Conservation (phyloP, 2,329 filamentous ascomycete genomes). For the Colletotrichum lentis region DNA sequence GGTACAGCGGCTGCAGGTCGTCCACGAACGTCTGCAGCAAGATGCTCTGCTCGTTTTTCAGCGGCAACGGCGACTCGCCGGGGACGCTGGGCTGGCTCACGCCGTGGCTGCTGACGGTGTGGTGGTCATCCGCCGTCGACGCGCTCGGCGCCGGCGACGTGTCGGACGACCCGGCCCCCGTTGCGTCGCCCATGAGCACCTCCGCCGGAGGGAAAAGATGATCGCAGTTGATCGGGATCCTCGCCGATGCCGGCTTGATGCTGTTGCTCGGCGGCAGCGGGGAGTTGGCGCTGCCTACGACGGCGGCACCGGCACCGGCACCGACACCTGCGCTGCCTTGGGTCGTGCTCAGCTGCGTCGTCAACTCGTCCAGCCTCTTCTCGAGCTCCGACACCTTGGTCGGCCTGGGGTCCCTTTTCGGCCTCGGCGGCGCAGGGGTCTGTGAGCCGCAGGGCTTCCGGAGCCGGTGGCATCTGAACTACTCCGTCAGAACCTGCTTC, state of each 20-base stretch:
- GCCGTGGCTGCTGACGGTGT: slow-evolving; percentile 28
- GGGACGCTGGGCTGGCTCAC: slow-evolving; percentile 25
- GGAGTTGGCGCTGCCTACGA: slow-evolving; percentile 15
- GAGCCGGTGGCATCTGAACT: slow-evolving; percentile 56
- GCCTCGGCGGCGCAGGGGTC: slow-evolving; percentile 57
- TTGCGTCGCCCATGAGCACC: neutral
- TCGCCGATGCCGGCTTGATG: slow-evolving; percentile 22
- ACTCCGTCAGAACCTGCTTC: neutral
- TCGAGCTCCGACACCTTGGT: slow-evolving; percentile 61
- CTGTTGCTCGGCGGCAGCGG: slow-evolving; percentile 25
- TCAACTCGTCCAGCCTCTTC: slow-evolving; percentile 59
- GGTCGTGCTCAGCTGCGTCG: slow-evolving; percentile 52
- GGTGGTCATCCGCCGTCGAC: slow-evolving; percentile 40
- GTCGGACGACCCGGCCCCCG: neutral
- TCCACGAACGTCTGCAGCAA: slow-evolving; percentile 51
- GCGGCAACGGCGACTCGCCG: slow-evolving; percentile 52
- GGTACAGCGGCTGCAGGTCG: slow-evolving; percentile 50
- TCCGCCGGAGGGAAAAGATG: slow-evolving; percentile 49
- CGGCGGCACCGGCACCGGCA: neutral
- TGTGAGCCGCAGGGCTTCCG: slow-evolving; percentile 58
- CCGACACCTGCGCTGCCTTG: slow-evolving; percentile 14
- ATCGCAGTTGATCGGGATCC: slow-evolving; percentile 42
- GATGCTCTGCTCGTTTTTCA: slow-evolving; percentile 50
- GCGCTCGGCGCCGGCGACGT: slow-evolving; percentile 36
- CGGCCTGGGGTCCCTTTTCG: slow-evolving; percentile 57